Base-by-base conservation (phyloP, 345 rosid genomes). In the Conringia planisiliqua region DNA sequence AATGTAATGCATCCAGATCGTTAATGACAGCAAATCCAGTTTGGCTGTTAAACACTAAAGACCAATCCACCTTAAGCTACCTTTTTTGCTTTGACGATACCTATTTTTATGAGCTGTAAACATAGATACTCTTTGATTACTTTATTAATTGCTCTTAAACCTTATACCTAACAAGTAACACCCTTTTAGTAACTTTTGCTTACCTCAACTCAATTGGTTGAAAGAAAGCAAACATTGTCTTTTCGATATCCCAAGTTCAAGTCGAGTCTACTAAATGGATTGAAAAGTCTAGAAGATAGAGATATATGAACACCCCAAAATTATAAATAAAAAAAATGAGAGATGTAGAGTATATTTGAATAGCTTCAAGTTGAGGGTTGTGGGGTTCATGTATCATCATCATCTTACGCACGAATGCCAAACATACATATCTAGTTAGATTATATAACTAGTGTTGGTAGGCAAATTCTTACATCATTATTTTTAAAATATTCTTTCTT, bases 41-140 rank as follows among this genome's bases (percentile, higher is more conserved):
- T 77, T 64, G 71, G 80, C 61, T 77, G 67, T 77, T 20, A 36
- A 71, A 56, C 80, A 77, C 80, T 64, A 22, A 38, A 70, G 76
- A 77, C 76, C 76, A 77, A 64, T 70, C 80, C 80, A 77, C 76
- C 50, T 56, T 47, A 1, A 70, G 27, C 71, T 36, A 56, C 44
- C 26, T 64, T 70, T 76, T 36, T 47, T 10, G 70, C 80, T 77
- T 77, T 77, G 71, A 77, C 76, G 71, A 52, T 68, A 14, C 70
- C 32, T 20, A 39, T 26, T 20, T 50, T 30, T 32, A 76, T 68
- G 79, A 61, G 74, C 61, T 67, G 73, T 59, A 50, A 50, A 75
- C 62, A 38, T 39, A 50, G 24, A 69, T 24, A 51, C 50, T 44
- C 62, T n/a, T 11, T 51, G 22, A 68, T 61, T 52, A 61, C 38